These are phyloP conservation scores for Brassica nigra DNA, from an alignment of 345 rosid genomes.

Conservation along the genomic window DNA sequence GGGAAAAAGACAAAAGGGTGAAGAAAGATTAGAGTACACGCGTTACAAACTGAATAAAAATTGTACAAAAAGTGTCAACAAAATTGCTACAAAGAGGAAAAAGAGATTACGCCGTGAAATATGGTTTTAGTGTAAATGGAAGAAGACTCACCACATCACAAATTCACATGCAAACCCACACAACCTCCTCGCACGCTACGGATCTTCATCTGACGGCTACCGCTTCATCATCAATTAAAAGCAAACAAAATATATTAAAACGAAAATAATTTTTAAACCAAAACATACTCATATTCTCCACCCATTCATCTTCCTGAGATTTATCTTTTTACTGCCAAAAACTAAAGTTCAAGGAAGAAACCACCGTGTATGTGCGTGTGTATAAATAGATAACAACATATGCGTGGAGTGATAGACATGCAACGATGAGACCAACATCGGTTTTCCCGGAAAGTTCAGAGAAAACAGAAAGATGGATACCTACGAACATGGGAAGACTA, in stretches of 20 bases:
- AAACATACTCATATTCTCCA: neutral
- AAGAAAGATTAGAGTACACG: conserved; percentile 3
- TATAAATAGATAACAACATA: neutral
- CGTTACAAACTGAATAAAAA: neutral
- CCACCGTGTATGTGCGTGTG: neutral
- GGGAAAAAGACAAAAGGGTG: neutral
- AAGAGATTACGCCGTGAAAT: conserved; percentile 38
- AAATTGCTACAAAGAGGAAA: conserved; percentile 19
- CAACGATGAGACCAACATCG: conserved; percentile 40
- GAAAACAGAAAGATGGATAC: conserved; percentile 46
- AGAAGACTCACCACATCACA: neutral
- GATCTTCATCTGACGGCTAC: conserved; percentile 27
- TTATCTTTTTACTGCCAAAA: conserved; percentile 12
- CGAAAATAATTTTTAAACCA: neutral
- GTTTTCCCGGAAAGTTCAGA: conserved; percentile 26
- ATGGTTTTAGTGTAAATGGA: neutral
- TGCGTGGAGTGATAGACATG: conserved; percentile 39
- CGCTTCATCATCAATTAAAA: conserved; percentile 17
- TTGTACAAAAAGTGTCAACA: conserved; percentile 11
- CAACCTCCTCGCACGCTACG: neutral
- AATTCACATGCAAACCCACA: conserved; percentile 31
- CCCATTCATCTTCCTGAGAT: neutral
- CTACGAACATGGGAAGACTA: conserved; percentile 38
- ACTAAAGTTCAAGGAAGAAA: conserved; percentile 1
- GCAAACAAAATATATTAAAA: neutral